Percentiles rank a stretch among this genome's conserved stretches.
Evolutionary conservation across 2,329 filamentous ascomycete species (phyloP).

Genomic region (Diaporthe vaccinii): DNA sequence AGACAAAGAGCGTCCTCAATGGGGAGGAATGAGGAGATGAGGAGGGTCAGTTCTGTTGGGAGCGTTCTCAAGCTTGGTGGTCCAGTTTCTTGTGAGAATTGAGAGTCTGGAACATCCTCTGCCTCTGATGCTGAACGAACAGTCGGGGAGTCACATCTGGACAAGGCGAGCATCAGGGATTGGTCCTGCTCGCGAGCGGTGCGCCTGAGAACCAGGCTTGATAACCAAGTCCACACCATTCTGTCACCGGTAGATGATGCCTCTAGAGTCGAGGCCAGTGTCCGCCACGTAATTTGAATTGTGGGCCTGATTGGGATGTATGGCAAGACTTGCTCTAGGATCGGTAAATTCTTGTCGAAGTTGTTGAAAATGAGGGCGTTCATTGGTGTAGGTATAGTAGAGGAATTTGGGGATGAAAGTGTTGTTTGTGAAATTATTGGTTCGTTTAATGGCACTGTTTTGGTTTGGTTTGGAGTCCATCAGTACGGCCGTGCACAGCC

Average conservation of each 20-base stretch:
- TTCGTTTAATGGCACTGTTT: not conserved
- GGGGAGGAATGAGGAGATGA: constrained; percentile 37
- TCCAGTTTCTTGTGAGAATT: not conserved
- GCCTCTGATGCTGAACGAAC: constrained; percentile 19
- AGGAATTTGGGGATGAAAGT: not conserved
- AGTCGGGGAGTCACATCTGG: constrained; percentile 3
- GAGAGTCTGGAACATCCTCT: not conserved
- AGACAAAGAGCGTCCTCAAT: constrained; percentile 37
- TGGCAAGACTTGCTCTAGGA: constrained; percentile 1
- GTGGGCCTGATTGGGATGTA: not conserved
- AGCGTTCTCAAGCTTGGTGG: not conserved
- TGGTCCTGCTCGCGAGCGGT: constrained; percentile 24
- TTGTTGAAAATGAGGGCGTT: constrained; percentile 5
- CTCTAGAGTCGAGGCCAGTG: not conserved
- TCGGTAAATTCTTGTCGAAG: not conserved
- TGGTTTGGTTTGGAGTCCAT: not conserved
- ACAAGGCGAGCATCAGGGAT: constrained; percentile 14
- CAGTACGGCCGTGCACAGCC: not conserved
- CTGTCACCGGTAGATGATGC: not conserved
- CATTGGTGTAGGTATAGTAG: not conserved
- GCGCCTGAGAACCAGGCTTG: not conserved
- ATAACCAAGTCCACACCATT: constrained; percentile 25
- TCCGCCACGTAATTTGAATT: not conserved
- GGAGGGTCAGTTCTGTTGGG: constrained; percentile 32
- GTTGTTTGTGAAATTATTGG: not conserved